Evolutionary conservation across 164 flowering plant genomes (phyloP).

Genomic region (Cinnamomum chago): DNA sequence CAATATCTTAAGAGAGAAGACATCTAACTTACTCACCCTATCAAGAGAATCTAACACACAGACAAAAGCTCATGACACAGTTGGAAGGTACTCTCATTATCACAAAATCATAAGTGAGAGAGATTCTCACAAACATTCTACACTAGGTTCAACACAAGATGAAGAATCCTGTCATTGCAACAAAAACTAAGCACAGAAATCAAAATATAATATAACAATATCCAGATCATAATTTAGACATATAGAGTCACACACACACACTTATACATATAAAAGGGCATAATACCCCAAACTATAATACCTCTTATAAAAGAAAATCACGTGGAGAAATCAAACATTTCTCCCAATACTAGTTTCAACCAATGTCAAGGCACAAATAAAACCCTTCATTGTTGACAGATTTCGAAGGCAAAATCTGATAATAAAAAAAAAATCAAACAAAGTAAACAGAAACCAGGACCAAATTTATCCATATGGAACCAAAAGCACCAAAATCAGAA

Average conservation of each 20-base stretch:
- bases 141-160: no score
- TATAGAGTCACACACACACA: background rate
- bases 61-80: no score
- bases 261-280: background rate
- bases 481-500: background rate
- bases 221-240: background rate
- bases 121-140: no score
- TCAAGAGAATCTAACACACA: no score
- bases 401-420: background rate
- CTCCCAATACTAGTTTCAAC: background rate
- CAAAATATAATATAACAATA: background rate
- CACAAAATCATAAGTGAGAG: no score
- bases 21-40: no score
- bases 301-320: background rate
- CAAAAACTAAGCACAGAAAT: no score
- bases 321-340: background rate
- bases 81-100: no score
- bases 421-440: background rate
- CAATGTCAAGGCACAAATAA: background rate
- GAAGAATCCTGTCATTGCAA: no score
- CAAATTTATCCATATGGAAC: background rate
- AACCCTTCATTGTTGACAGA: background rate
- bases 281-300: no score
- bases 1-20: no score
- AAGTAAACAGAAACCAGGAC: background rate